Base-by-base conservation (phyloP, 192 early-diverging fungal species). In the Spizellomyces punctatus region DNA sequence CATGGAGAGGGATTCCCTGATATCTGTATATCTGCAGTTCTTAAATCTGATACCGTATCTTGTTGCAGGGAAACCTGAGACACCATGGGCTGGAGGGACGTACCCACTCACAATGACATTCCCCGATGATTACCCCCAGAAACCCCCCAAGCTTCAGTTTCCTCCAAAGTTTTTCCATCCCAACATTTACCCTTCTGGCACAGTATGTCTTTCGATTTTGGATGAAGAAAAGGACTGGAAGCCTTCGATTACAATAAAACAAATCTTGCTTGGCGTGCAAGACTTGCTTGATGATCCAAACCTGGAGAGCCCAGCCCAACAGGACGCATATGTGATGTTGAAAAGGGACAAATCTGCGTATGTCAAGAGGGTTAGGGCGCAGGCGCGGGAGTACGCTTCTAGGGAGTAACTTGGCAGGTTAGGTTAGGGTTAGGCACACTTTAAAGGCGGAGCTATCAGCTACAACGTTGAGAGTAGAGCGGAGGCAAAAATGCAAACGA, bases 181-280 rank as follows among this genome's bases (percentile, higher is more conserved):
- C 4, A 99, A 99, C 73, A 89, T 99, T 21, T 99, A 96, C 71
- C 97, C 97, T 17, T 95, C 94, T 5, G 97, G 97, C 65, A 98
- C 95, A 4, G 95, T 99, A 19, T 99, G 97, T 66, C 81, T 99
- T 54, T 96, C 95, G 1, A 99, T 99, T 71, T 78, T 99, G 61
- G 95, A 97, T 69, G 95, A 94, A 56, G 95, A 98, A 16, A 90
- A 98, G 67, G 96, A 83, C 66, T 85, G 81, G 80, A 82, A 85
- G 67, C 80, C 79, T 1, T 90, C 93, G 17, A 96, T 99, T 66
- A 97, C 94, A 6, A 82, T 99, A 62, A 99, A 99, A 66, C 96
- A 99, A 88, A 96, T 99, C 68, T 76, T 99, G 47, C 81, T 96
- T 19, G 96, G 96, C 49, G 92, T 99, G 63, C 95, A 83, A 61